Conservation (phyloP, 2,329 filamentous ascomycete species). For the Emydomyces testavorans region DNA sequence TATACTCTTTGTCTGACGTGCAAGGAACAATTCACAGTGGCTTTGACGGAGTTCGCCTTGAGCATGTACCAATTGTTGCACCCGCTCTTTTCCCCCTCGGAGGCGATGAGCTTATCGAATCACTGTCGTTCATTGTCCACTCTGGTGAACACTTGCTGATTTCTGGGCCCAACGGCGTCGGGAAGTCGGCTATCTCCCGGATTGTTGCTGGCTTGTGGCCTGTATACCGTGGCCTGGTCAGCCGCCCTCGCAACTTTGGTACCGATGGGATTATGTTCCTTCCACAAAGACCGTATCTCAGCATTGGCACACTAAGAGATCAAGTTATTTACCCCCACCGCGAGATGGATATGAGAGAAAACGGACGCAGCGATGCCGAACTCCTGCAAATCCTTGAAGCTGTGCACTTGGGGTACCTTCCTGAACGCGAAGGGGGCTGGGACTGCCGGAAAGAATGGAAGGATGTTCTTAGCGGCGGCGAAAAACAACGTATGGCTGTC, state of each 20-base stretch:
- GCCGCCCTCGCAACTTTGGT: slow-evolving; percentile 66
- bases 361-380: slow-evolving; percentile 64
- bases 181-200: slow-evolving; percentile 78
- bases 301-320: slow-evolving; percentile 81
- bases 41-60: slow-evolving; percentile 85
- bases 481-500: slow-evolving; percentile 92
- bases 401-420: slow-evolving; percentile 76
- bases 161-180: slow-evolving; percentile 86
- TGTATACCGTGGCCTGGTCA: slow-evolving; percentile 84
- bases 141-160: slow-evolving; percentile 89
- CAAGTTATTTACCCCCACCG: slow-evolving; percentile 97
- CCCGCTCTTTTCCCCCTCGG: slow-evolving; percentile 79
- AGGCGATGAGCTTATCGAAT: slow-evolving; percentile 82
- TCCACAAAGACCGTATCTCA: slow-evolving; percentile 84
- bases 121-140: slow-evolving; percentile 76
- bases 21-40: slow-evolving; percentile 91
- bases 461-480: slow-evolving; percentile 88
- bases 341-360: slow-evolving; percentile 82
- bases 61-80: slow-evolving; percentile 85
- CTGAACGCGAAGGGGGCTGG: slow-evolving; percentile 88
- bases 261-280: slow-evolving; percentile 97
- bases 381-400: slow-evolving; percentile 69
- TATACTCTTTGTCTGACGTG: slow-evolving; percentile 80
- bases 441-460: slow-evolving; percentile 98
- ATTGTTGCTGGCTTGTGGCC: slow-evolving; percentile 92